These are phyloP conservation scores for Magnaporthales sp. DNA, from an alignment of 2,329 filamentous ascomycete genomes.

Conservation along the genomic window DNA sequence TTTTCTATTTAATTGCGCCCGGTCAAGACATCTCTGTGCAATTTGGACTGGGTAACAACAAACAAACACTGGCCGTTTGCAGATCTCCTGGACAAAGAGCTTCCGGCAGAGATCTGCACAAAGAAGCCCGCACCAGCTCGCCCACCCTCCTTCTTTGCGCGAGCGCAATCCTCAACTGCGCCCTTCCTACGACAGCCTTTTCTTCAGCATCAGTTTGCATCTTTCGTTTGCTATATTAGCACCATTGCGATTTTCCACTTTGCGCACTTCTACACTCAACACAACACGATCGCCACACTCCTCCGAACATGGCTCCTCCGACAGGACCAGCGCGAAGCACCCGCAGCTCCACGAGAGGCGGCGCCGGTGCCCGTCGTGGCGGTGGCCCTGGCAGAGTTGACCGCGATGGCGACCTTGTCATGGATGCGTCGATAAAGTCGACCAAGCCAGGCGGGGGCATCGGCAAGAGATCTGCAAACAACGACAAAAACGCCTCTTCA, in stretches of 20 bases:
- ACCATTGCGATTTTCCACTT: not conserved
- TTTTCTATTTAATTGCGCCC: not conserved
- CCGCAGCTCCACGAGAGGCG: constrained; percentile 22
- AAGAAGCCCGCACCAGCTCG: not conserved
- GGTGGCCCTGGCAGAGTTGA: constrained; percentile 30
- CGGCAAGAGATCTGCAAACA: constrained; percentile 1
- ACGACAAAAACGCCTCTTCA: not conserved
- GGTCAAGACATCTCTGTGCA: not conserved
- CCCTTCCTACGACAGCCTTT: not conserved
- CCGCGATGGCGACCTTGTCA: constrained; percentile 51
- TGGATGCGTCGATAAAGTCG: constrained; percentile 31
- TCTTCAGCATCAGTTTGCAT: not conserved
- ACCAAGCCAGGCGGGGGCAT: constrained; percentile 7
- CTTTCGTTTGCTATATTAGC: not conserved
- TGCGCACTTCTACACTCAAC: not conserved
- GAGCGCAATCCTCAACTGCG: not conserved
- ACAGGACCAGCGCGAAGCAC: constrained; percentile 16
- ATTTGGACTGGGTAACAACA: not conserved
- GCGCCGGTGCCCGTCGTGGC: constrained; percentile 41
- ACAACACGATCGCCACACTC: not conserved
- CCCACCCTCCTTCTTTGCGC: not conserved
- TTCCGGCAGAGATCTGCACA: not conserved
- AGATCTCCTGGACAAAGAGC: constrained; percentile 1
- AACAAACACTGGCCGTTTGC: not conserved
- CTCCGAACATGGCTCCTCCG: constrained; percentile 13